phyloP scores from a whole-genome alignment of 2,329 filamentous ascomycete species.

The Fusarium sp. region DNA sequence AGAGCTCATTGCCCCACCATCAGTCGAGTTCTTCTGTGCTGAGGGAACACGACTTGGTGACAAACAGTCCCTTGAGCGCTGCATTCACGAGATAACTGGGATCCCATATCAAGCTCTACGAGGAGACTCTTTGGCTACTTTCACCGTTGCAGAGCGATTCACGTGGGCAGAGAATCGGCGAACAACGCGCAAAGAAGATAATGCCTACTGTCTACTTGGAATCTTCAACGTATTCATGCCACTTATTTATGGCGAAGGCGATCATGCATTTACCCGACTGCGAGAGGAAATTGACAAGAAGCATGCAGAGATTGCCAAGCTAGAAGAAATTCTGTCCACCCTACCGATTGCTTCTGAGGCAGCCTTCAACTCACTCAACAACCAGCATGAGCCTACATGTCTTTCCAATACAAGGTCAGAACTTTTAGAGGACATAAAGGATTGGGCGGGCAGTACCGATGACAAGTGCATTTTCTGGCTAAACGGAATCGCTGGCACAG shows the following conservation, averaged over 20 bases:
- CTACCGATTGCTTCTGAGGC: background rate
- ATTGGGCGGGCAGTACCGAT: background rate
- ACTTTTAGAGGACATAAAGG: background rate
- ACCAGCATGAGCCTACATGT: background rate
- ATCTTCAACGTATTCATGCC: conserved; percentile 51
- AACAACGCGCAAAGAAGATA: conserved; percentile 47
- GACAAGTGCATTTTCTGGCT: conserved; percentile 5
- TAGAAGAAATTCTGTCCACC: background rate
- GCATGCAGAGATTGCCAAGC: background rate
- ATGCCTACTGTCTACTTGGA: conserved; percentile 50
- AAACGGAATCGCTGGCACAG: conserved; percentile 1
- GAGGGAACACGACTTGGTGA: conserved; percentile 12
- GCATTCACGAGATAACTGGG: conserved; percentile 1
- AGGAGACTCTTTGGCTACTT: background rate
- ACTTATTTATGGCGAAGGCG: conserved; percentile 49
- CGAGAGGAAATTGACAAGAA: conserved; percentile 39
- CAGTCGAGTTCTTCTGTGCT: conserved; percentile 22
- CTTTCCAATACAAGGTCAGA: background rate
- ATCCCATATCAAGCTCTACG: conserved; percentile 6
- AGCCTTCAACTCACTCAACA: conserved; percentile 1
- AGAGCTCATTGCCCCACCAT: conserved; percentile 28
- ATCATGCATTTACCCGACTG: conserved; percentile 43
- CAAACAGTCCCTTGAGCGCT: background rate
- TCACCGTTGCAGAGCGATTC: conserved; percentile 43
- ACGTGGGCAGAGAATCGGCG: conserved; percentile 49